Evolutionary conservation across 176 grass and related monocot species (phyloP), one percentile per base, ranked within the genome.

Genomic region (Tuctoria greenei): DNA sequence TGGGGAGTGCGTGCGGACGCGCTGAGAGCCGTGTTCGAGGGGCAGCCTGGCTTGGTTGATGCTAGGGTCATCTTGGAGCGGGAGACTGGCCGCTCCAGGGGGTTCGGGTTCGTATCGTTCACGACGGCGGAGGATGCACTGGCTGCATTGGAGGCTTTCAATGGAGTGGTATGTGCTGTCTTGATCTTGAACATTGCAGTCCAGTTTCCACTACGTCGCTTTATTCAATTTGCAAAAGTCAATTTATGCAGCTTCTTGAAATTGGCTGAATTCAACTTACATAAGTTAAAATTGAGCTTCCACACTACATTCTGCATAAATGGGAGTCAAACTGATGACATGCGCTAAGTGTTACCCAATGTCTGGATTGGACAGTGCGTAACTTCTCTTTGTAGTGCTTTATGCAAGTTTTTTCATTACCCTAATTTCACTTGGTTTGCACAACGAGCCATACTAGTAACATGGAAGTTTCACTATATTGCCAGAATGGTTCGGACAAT

Each of bases 91-190:
- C 74, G 82, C 49, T 99, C 95, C 3, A 94, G 87, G 77, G 95
- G 95, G 2, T 99, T 90, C 7, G 91, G 91, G 16, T 99, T 99
- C 10, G 59, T 99, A 10, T 84, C 95, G 6, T 99, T 99, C 60
- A 61, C 41, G 7, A 95, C 95, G 0, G 23, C 70, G 26, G 82
- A 99, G 59, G 89, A 88, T 6, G 92, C 89, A 38, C 71, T 82
- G 51, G 86, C 91, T 74, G 91, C 85, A 47, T 60, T 95, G 76
- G 82, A 90, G 36, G 77, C 87, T 63, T 69, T 95, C 87, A 84
- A 99, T 47, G 95, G 85, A 88, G 79, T 88, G 91, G 95, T 99
- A 86, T 43, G 77, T 50, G 20, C 37, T 42, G 0, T 38, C 23
- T 52, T n/a, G 6, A 38, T 23, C 12, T 42, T 52, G 43, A 25